These are phyloP conservation scores for Nicotiana obtusifolia DNA, from an alignment of 257 asterid genomes.

Conservation along the genomic window DNA sequence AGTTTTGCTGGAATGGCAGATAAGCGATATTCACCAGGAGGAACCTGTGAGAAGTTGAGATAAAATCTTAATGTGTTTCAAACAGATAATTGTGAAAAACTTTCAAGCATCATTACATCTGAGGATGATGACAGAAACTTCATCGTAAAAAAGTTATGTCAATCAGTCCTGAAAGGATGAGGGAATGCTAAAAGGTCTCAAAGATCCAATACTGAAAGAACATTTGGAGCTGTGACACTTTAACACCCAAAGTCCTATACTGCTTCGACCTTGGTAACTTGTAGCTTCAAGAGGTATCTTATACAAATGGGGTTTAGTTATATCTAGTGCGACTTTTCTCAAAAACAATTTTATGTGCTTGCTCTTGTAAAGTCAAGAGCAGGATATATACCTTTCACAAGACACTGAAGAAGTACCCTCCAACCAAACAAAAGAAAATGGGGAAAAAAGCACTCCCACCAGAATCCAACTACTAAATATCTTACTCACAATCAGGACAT, in stretches of 20 bases:
- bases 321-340: background rate
- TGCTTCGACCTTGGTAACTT: background rate
- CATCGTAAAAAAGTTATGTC: background rate
- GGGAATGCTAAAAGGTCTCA: background rate
- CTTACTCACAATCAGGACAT: background rate
- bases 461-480: background rate
- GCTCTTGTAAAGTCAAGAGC: background rate
- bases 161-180: background rate
- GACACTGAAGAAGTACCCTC: background rate
- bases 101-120: background rate
- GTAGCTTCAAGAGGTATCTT: background rate
- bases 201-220: background rate
- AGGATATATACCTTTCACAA: background rate
- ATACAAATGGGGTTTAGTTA: background rate
- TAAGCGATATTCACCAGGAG: slow-evolving; percentile 87
- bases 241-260: background rate
- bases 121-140: background rate
- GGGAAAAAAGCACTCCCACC: background rate
- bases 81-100: background rate
- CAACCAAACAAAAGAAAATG: background rate
- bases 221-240: background rate
- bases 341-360: background rate
- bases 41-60: slow-evolving; percentile 53
- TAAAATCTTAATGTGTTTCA: slow-evolving; percentile 5
- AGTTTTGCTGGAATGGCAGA: slow-evolving; percentile 80